Conservation (phyloP, 108 stramenopile species). For the Fistulifera pelliculosa region DNA sequence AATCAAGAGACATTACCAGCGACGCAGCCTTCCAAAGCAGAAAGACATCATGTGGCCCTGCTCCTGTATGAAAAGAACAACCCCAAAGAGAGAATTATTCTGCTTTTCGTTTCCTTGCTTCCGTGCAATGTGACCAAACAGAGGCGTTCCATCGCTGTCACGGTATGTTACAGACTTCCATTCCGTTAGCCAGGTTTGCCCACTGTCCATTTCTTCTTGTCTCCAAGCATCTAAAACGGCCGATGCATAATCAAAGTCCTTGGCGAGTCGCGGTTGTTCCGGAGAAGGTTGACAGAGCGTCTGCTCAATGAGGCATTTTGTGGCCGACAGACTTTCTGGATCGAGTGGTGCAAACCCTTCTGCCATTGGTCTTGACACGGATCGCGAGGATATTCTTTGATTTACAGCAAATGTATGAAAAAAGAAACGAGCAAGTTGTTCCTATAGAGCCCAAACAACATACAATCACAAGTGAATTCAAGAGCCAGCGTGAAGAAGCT, state of each 20-base stretch:
- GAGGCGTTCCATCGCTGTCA: constrained; percentile 14
- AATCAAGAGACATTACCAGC: constrained; percentile 31
- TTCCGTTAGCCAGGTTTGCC: not conserved
- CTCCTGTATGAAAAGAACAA: constrained; percentile 73
- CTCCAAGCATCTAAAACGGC: constrained; percentile 37
- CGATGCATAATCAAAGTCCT: constrained; percentile 26
- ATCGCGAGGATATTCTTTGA: no score
- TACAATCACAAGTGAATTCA: no score
- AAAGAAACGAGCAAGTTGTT: no score
- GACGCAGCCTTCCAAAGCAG: constrained; percentile 54
- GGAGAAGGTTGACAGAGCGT: constrained; percentile 4
- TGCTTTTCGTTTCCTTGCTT: not conserved
- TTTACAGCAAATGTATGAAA: no score
- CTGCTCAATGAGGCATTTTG: constrained; percentile 8
- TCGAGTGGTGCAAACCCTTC: constrained; percentile 4
- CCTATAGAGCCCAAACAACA: no score
- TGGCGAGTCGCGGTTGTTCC: constrained; percentile 19
- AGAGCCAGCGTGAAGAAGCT: no score
- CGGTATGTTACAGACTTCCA: constrained; percentile 11
- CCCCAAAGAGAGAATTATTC: constrained; percentile 15
- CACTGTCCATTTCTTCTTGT: constrained; percentile 9
- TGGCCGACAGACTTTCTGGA: constrained; percentile 8
- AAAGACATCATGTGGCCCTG: constrained; percentile 69
- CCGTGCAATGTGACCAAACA: constrained; percentile 40
- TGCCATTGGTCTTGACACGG: no score